Conservation (phyloP, 768 basidiomycete genomes). For the Russula sp. region DNA sequence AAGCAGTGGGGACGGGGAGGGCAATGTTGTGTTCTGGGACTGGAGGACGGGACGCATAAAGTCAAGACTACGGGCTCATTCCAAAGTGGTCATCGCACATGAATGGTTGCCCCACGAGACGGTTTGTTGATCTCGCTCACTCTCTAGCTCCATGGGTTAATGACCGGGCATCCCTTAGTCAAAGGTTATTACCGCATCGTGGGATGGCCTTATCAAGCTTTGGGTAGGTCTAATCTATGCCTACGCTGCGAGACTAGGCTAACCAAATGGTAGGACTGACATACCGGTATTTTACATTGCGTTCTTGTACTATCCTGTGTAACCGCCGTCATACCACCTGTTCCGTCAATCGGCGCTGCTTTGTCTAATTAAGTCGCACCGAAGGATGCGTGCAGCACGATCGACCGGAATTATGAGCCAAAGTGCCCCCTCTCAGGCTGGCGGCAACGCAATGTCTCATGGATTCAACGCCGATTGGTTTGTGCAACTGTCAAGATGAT, state of each 20-base stretch:
- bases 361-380: too few relatives aligned
- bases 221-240: conserved; percentile 56
- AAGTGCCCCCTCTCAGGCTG: too few relatives aligned
- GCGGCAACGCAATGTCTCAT: too few relatives aligned
- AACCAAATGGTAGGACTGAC: conserved; percentile 15
- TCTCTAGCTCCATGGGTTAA: not conserved
- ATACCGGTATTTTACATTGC: not conserved
- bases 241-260: conserved; percentile 1
- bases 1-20: conserved; percentile 91
- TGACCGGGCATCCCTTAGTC: conserved; percentile 46
- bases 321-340: not conserved
- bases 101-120: conserved; percentile 98
- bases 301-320: conserved; percentile 4
- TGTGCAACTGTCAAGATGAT: too few relatives aligned
- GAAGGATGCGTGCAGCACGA: too few relatives aligned
- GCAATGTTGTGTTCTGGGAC: conserved; percentile 98
- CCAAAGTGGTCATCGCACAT: conserved; percentile 95
- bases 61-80: conserved; percentile 81
- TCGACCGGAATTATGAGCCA: too few relatives aligned
- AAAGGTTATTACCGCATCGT: conserved; percentile 93
- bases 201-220: conserved; percentile 97
- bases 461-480: too few relatives aligned
- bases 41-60: conserved; percentile 98
- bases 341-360: not conserved
- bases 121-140: conserved; percentile 37